Conservation (phyloP, 257 asterid genomes). For the Phtheirospermum japonicum region DNA sequence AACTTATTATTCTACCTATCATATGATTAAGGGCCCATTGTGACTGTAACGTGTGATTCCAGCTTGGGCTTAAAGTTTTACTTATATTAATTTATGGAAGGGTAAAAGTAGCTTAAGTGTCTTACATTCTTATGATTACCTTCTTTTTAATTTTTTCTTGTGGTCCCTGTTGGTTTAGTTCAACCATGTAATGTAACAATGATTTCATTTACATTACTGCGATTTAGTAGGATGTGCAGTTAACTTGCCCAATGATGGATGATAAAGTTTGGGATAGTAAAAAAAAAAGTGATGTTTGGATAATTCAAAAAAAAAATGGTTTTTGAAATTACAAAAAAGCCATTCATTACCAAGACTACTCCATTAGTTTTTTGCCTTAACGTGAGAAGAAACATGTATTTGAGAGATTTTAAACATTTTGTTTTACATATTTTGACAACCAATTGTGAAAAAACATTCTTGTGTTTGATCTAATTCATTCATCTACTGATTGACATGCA, state of each 20-base stretch:
- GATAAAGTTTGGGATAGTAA: not conserved
- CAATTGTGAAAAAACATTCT: too few relatives aligned
- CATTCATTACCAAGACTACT: too few relatives aligned
- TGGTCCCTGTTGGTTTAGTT: conserved; percentile 43
- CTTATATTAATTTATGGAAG: conserved; percentile 13
- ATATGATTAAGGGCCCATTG: conserved; percentile 32
- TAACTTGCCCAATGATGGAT: conserved; percentile 18
- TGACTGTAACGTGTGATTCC: conserved; percentile 41
- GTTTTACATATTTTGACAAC: not conserved
- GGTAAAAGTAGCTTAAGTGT: conserved; percentile 18
- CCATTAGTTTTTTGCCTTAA: too few relatives aligned
- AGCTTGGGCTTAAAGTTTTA: conserved; percentile 29
- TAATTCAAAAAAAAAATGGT: too few relatives aligned
- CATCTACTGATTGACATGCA: conserved; percentile 33
- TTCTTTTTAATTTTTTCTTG: conserved; percentile 27
- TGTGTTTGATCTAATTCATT: not conserved
- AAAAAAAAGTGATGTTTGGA: too few relatives aligned
- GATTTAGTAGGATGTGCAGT: conserved; percentile 15
- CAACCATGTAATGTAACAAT: conserved; percentile 17
- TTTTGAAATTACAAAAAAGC: too few relatives aligned
- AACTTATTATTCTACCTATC: too few relatives aligned
- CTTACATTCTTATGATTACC: conserved; percentile 26
- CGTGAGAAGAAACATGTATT: too few relatives aligned
- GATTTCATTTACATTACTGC: conserved; percentile 9
- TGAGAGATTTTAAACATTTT: not conserved